These are phyloP conservation scores for Leucocoprinus sp. DNA, from an alignment of 768 basidiomycete genomes.

Conservation along the genomic window DNA sequence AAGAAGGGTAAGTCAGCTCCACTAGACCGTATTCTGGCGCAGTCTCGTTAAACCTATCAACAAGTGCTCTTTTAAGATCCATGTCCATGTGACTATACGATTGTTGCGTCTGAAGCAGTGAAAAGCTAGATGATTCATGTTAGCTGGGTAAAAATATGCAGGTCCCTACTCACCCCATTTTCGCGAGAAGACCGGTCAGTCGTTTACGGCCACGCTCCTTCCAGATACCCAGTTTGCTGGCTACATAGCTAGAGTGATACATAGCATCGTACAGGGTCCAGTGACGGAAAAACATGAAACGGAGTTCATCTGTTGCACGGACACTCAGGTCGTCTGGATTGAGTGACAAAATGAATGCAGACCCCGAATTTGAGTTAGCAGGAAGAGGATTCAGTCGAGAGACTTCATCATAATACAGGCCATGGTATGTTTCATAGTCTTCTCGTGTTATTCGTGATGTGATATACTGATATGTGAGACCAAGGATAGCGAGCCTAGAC, in stretches of 20 bases:
- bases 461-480: slow-evolving; percentile 88
- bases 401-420: slow-evolving; percentile 85
- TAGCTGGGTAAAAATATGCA: neutral
- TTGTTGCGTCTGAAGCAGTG: slow-evolving; percentile 90
- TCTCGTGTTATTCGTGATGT: slow-evolving; percentile 82
- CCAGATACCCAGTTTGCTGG: slow-evolving; percentile 93
- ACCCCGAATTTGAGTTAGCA: slow-evolving; percentile 20
- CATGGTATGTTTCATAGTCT: slow-evolving; percentile 74
- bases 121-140: slow-evolving; percentile 52
- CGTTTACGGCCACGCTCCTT: slow-evolving; percentile 87
- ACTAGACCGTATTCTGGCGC: slow-evolving; percentile 93
- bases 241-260: slow-evolving; percentile 95
- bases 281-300: slow-evolving; percentile 93
- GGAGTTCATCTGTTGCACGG: slow-evolving; percentile 77
- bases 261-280: slow-evolving; percentile 99
- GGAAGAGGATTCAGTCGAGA: slow-evolving; percentile 75
- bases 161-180: slow-evolving; percentile 77
- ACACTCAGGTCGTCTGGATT: slow-evolving; percentile 82
- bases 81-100: slow-evolving; percentile 94
- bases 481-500: slow-evolving; percentile 82
- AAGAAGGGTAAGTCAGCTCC: slow-evolving; percentile 90
- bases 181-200: slow-evolving; percentile 86
- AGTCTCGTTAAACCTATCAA: slow-evolving; percentile 76
- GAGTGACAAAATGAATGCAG: slow-evolving; percentile 35
- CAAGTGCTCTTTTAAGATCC: slow-evolving; percentile 76